phyloP scores from a whole-genome alignment of 164 flowering plant species.

The Annona squamosa region DNA sequence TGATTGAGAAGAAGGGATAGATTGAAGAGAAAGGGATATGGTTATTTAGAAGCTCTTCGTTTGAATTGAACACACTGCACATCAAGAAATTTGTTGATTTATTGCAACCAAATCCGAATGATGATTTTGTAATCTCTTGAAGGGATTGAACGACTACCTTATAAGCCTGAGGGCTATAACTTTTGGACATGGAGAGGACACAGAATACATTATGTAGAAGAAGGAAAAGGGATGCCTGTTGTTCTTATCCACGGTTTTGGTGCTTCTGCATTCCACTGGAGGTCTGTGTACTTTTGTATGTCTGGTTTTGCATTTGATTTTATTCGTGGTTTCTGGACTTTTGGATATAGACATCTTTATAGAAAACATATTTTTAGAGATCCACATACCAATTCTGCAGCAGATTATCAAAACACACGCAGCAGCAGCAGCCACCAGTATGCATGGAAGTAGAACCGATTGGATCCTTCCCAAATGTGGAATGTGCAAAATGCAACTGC shows the following conservation, averaged over 20 bases:
- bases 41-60: neutral
- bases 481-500: too few relatives aligned
- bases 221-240: constrained; percentile 78
- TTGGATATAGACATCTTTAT: too few relatives aligned
- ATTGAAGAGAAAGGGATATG: too few relatives aligned
- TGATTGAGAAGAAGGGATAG: too few relatives aligned
- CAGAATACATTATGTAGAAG: constrained; percentile 82
- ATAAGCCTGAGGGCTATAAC: constrained; percentile 80
- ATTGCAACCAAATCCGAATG: neutral
- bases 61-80: neutral
- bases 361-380: too few relatives aligned
- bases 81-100: neutral
- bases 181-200: constrained; percentile 89
- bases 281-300: constrained; percentile 31
- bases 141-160: constrained; percentile 72
- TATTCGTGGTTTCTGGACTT: too few relatives aligned
- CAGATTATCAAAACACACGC: too few relatives aligned
- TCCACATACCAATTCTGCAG: too few relatives aligned
- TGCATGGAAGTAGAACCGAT: too few relatives aligned
- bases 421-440: too few relatives aligned
- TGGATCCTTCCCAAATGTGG: too few relatives aligned
- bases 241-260: constrained; percentile 98
- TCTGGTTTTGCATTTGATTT: neutral
- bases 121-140: neutral
- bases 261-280: constrained; percentile 97